phyloP scores from a whole-genome alignment of 108 stramenopile species.

The Craspedostauros australis region DNA sequence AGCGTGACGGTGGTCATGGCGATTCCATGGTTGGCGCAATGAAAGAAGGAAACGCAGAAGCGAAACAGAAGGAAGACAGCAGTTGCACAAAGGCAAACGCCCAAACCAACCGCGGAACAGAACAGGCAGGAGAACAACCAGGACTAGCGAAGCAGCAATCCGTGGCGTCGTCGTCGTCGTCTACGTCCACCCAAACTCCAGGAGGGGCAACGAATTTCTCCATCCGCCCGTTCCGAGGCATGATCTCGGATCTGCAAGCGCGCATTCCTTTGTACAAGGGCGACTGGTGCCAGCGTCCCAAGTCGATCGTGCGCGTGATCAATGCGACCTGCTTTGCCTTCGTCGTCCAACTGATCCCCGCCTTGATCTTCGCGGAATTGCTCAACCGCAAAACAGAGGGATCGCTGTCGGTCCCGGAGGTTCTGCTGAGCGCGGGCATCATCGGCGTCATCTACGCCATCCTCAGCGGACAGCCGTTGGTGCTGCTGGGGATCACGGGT shows the following conservation, averaged over 20 bases:
- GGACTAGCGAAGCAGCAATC: no score
- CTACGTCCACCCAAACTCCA: no score
- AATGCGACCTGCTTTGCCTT: slow-evolving; percentile 44
- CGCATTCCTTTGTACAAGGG: slow-evolving; percentile 32
- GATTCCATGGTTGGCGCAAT: no score
- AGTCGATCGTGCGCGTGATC: slow-evolving; percentile 19
- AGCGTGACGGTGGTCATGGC: no score
- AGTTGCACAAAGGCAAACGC: no score
- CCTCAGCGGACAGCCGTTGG: slow-evolving; percentile 56
- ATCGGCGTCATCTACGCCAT: slow-evolving; percentile 52
- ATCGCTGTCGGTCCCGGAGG: slow-evolving; percentile 29
- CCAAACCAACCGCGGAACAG: no score
- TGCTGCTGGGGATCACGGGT: slow-evolving; percentile 55
- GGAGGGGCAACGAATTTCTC: no score
- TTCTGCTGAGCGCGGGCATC: slow-evolving; percentile 32
- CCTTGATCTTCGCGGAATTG: slow-evolving; percentile 44
- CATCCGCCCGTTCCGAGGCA: no score
- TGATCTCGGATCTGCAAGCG: slow-evolving; percentile 30
- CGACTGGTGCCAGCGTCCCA: slow-evolving; percentile 28
- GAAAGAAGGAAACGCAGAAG: no score
- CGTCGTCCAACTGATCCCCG: slow-evolving; percentile 44
- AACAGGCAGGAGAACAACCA: no score
- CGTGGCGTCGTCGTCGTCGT: no score
- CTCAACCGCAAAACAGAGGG: slow-evolving; percentile 32
- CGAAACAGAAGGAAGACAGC: no score